Evolutionary conservation across 305 asterid genomes (phyloP).

Genomic region (Fraxinus platypoda): DNA sequence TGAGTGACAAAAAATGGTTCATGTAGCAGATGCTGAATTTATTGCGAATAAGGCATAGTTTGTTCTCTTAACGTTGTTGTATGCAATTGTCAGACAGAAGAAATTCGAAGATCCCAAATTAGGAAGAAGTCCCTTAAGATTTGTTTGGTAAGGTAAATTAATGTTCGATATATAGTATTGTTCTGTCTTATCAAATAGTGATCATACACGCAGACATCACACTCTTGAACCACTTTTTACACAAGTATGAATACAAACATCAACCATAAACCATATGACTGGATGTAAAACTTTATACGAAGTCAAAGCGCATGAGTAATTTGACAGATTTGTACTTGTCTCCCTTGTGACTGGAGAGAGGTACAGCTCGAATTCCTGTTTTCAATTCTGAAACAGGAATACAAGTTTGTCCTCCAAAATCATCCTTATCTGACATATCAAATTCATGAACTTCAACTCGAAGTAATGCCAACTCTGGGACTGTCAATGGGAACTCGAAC

Average conservation of each 20-base stretch:
- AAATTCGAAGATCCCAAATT: background rate
- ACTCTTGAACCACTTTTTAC: background rate
- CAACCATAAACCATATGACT: background rate
- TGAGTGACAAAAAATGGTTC: background rate
- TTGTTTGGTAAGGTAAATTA: background rate
- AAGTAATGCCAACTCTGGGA: constrained; percentile 77
- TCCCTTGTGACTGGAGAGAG: constrained; percentile 59
- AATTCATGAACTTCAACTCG: constrained; percentile 81
- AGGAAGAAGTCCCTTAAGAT: background rate
- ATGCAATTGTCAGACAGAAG: background rate
- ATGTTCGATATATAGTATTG: background rate
- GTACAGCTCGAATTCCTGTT: constrained; percentile 64
- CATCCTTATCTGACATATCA: constrained; percentile 71
- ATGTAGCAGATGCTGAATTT: background rate
- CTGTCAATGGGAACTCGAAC: constrained; percentile 57
- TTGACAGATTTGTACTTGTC: constrained; percentile 67
- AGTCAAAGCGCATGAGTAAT: constrained; percentile 55
- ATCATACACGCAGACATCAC: background rate
- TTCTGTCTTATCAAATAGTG: background rate
- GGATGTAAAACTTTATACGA: constrained; percentile 27
- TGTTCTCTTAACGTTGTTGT: background rate
- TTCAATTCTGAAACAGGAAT: constrained; percentile 74
- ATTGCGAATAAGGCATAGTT: background rate
- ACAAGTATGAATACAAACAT: background rate
- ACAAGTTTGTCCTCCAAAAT: constrained; percentile 90